Evolutionary conservation across 2,329 filamentous ascomycete species (phyloP), one percentile per base, ranked within the genome.

Genomic region (Chaetoscypha palmicola): DNA sequence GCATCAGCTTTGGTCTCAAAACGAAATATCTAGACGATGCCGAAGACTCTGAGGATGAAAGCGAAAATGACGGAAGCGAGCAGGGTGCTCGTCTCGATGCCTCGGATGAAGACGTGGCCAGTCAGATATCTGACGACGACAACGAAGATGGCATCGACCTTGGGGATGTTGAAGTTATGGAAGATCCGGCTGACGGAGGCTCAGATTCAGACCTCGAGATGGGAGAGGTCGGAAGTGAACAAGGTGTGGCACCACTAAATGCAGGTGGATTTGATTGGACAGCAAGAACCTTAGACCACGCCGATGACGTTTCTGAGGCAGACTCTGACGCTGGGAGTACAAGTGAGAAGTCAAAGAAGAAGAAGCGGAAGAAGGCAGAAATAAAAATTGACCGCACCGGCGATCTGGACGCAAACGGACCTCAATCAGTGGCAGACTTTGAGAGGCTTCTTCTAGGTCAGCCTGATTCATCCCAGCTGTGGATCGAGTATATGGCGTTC

Each of bases 401-500:
- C n/a, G 86, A 95, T 56, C 77, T 98, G 9, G 89, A 96, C 62
- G 80, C 77, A 36, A 79, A 90, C 55, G 91, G 91, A 0, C 92
- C 92, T 2, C 89, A 94, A 62, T 91, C 87, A 1, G 77, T 86
- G 12, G 86, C 85, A 50, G 94, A 98, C 65, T 98, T 89, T 64
- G 94, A 98, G 68, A 83, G 92, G 55, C 80, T 96, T 19, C 77
- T 98, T 32, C 78, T 98, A 17, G 87, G 89, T 44, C 86, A 94
- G 62, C 89, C 92, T 2, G 89, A 97, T 67, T 91, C 86, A n/a
- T 94, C 91, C 1, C 73, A 83, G 49, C 76, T 97, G 21, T 98
- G 92, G 92, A 86, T 96, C 43, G 79, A 87, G 53, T 98, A 98
- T 68, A 97, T 98, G 88, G 89, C 90, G n/a, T 94, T 94, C 75